phyloP scores from a whole-genome alignment of 1,139 yeast species.

The Wickerhamomyces sp. region DNA sequence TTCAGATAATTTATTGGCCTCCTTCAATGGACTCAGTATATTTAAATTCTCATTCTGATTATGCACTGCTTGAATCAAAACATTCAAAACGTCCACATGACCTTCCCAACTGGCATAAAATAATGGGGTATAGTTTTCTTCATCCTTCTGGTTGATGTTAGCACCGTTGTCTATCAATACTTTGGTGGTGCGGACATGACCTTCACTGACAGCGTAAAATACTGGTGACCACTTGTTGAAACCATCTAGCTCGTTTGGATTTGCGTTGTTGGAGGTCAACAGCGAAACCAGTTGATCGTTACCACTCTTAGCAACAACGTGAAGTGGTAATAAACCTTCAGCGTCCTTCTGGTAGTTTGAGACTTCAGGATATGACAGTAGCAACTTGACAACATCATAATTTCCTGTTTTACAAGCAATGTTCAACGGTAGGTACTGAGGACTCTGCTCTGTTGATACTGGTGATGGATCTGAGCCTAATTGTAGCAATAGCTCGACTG shows the following conservation, averaged over 20 bases:
- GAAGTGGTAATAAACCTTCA: constrained; percentile 85
- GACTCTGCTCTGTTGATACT: constrained; percentile 39
- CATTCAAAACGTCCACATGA: constrained; percentile 71
- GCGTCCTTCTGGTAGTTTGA: constrained; percentile 56
- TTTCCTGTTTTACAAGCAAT: constrained; percentile 88
- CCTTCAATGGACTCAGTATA: constrained; percentile 20
- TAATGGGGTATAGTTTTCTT: constrained; percentile 74
- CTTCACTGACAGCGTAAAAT: constrained; percentile 86
- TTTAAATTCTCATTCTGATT: constrained; percentile 10
- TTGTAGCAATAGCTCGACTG: constrained; percentile 34
- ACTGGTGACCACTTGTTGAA: constrained; percentile 93
- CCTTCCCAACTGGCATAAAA: constrained; percentile 96
- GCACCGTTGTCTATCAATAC: constrained; percentile 75
- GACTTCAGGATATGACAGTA: constrained; percentile 28
- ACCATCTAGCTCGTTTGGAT: constrained; percentile 75
- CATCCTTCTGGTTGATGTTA: constrained; percentile 67
- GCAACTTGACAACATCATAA: constrained; percentile 56
- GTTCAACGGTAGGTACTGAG: constrained; percentile 77
- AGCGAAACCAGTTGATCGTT: constrained; percentile 63
- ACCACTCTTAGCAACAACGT: constrained; percentile 84
- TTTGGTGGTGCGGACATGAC: constrained; percentile 66
- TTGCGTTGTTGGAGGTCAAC: constrained; percentile 67
- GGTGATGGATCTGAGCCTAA: constrained; percentile 59
- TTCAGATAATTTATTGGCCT: constrained; percentile 11
- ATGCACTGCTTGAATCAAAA: constrained; percentile 38